Evolutionary conservation across 1,284 basidiomycete species (phyloP), one percentile per base, ranked within the genome.

Genomic region (Athelia psychrophila): DNA sequence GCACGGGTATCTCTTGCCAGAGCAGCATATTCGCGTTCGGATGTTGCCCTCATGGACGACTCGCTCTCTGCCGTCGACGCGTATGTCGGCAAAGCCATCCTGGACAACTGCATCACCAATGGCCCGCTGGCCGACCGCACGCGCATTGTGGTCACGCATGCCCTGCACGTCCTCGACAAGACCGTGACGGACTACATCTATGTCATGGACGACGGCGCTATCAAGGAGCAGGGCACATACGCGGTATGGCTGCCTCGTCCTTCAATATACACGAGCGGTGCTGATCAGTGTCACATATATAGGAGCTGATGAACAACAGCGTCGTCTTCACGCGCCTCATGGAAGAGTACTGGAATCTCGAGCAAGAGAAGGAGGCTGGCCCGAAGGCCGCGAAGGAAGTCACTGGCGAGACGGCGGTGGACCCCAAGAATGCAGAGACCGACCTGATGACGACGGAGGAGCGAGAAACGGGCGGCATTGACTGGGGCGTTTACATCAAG

Each of bases 1-100:
- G 91, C 91, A 30, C 83, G 93, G 18, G 81, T 95, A 13, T 90
- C 86, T 4, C 72, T 95, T 9, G 92, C 91, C 2, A 76, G 92
- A 2, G 90, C 88, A 1, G 83, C 89, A 1, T 95, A 93, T 63
- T 90, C 88, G 0, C 72, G 79, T 0, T 80, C 88, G 0, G 83
- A 87, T 53, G 81, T 93, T 33, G 77, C 93, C 25, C 70, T 88
- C n/a, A 71, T 90, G 35, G 86, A 89, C 58, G 86, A 88, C 60
- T 81, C 84, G 3, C 72, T 90, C 22, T 84, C 83, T 40, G 88
- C 88, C 5, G 84, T 93, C 2, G 89, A 93, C 62, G 81, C 85
- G 1, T 79, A 83, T 56, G 83, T 85, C 4, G 83, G 83, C 22
- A 81, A 80, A 61, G 69, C 69, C 20, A 81, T 87, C 52, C 60